These are phyloP conservation scores for Penicillium coprophilum DNA, from an alignment of 495 filamentous ascomycete species.

Conservation along the genomic window DNA sequence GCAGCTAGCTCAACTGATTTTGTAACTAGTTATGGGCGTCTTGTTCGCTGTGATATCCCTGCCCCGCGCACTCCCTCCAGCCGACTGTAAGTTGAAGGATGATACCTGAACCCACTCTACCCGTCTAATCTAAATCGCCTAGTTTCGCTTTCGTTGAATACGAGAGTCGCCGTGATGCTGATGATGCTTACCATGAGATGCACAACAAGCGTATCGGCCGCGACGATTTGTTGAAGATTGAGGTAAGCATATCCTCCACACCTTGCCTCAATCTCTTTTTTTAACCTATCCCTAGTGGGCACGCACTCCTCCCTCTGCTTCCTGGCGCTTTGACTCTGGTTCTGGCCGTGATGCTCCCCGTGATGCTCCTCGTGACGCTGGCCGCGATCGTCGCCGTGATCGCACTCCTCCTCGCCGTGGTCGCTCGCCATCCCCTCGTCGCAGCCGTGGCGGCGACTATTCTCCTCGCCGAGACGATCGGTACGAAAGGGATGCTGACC, in stretches of 20 bases:
- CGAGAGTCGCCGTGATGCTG: slow-evolving; percentile 96
- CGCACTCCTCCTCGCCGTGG: slow-evolving; percentile 79
- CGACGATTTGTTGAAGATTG: slow-evolving; percentile 96
- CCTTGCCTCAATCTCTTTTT: slow-evolving; percentile 7
- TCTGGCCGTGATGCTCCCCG: slow-evolving; percentile 66
- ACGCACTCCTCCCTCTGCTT: slow-evolving; percentile 94
- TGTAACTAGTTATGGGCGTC: slow-evolving; percentile 81
- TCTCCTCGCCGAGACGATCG: slow-evolving; percentile 91
- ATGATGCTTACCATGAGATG: slow-evolving; percentile 99
- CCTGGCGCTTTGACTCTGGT: slow-evolving; percentile 94
- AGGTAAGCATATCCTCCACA: slow-evolving; percentile 56
- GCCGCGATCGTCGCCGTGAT: slow-evolving; percentile 70
- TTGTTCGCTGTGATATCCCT: slow-evolving; percentile 98
- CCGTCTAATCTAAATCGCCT: slow-evolving; percentile 18
- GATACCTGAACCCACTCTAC: slow-evolving; percentile 3
- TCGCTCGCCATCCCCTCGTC: slow-evolving; percentile 71
- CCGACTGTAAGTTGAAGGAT: slow-evolving; percentile 72
- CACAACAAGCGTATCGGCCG: slow-evolving; percentile 98
- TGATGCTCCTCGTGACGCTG: slow-evolving; percentile 64
- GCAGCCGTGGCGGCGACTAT: slow-evolving; percentile 74
- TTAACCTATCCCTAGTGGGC: slow-evolving; percentile 70
- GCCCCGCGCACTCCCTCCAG: slow-evolving; percentile 89
- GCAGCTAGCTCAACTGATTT: slow-evolving; percentile 8
- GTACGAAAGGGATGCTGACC: slow-evolving; percentile 65
- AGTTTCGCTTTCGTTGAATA: slow-evolving; percentile 99